Evolutionary conservation across 495 filamentous ascomycete genomes (phyloP).

Genomic region (Clavariopsis aquatica): DNA sequence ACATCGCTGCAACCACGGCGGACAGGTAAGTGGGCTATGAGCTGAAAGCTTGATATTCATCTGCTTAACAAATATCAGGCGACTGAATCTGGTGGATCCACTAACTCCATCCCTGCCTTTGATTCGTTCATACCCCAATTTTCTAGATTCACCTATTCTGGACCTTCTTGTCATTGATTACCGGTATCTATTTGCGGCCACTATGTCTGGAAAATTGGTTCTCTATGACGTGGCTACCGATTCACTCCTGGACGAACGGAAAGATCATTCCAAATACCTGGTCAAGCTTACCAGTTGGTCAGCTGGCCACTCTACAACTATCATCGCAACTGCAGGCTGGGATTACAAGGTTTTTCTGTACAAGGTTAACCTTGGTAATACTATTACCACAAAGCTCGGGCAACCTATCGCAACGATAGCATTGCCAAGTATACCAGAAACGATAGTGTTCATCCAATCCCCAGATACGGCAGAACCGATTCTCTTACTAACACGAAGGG

Average conservation of each 20-base stretch:
- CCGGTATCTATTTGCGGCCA: constrained; percentile 51
- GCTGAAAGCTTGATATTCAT: background rate
- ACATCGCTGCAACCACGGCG: constrained; percentile 54
- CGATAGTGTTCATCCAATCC: constrained; percentile 57
- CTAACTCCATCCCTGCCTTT: constrained; percentile 39
- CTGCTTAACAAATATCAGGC: constrained; percentile 41
- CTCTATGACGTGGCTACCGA: constrained; percentile 47
- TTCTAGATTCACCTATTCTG: constrained; percentile 64
- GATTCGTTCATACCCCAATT: constrained; percentile 36
- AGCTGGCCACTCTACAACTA: constrained; percentile 38
- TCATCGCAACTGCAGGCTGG: constrained; percentile 68
- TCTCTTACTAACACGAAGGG: constrained; percentile 60
- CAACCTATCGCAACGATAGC: constrained; percentile 53
- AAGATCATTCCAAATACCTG: constrained; percentile 64
- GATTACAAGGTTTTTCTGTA: constrained; percentile 63
- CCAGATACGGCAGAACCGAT: constrained; percentile 50
- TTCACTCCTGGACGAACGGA: constrained; percentile 50
- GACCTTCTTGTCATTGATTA: constrained; percentile 49
- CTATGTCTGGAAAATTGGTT: constrained; percentile 65
- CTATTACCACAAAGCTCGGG: constrained; percentile 21
- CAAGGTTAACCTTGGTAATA: constrained; percentile 23
- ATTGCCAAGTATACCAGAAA: constrained; percentile 62
- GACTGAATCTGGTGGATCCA: constrained; percentile 52
- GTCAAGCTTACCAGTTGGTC: constrained; percentile 55
- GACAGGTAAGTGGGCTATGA: constrained; percentile 24